Evolutionary conservation across 768 basidiomycete species (phyloP), one percentile per base, ranked within the genome.

Genomic region (Atractiella rhizophila): DNA sequence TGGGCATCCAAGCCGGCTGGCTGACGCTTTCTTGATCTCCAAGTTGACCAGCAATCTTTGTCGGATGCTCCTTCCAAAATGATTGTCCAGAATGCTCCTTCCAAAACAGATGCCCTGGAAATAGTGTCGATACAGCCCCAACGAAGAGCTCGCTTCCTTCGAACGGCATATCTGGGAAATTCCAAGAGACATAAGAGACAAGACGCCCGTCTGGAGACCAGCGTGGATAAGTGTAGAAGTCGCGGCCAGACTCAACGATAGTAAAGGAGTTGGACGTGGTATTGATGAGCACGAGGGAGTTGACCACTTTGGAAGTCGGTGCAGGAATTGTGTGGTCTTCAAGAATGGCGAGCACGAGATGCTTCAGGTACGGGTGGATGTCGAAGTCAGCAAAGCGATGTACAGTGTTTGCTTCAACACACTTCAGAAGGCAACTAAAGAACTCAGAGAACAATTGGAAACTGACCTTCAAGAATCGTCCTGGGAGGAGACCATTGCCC

Each of bases 131-230:
- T n/a, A n/a, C n/a, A n/a, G n/a, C n/a, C n/a, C n/a, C 74, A 26
- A 71, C 51, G 53, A 64, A 61, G 44, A 77, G 61, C 48, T 67
- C 58, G 1, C 65, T 60, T 3, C 71, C 72, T 49, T 74, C 68
- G 74, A 74, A 80, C 12, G 76, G 69, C 71, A 73, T 71, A 45
- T 71, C 65, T 0, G 73, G 72, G 37, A 73, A 73, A n/a, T 45
- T 64, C 76, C 75, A 76, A 45, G 72, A 64, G 30, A 69, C 60
- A 70, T 71, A 80, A 1, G 64, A 66, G n/a, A 78, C 49, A 38
- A 60, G 62, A 27, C 55, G 60, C 1, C 74, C 76, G 45, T 71
- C 66, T 0, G 70, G 66, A 25, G 69, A 69, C 59, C 74, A 72
- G 21, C 56, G 58, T 0, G 74, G 70, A 1, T 62, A 56, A 32